A percentile compares a stretch with the other conserved stretches of the same genome.
Conservation (phyloP, 2,329 filamentous ascomycete genomes). For the Stemphylium lycopersici region DNA sequence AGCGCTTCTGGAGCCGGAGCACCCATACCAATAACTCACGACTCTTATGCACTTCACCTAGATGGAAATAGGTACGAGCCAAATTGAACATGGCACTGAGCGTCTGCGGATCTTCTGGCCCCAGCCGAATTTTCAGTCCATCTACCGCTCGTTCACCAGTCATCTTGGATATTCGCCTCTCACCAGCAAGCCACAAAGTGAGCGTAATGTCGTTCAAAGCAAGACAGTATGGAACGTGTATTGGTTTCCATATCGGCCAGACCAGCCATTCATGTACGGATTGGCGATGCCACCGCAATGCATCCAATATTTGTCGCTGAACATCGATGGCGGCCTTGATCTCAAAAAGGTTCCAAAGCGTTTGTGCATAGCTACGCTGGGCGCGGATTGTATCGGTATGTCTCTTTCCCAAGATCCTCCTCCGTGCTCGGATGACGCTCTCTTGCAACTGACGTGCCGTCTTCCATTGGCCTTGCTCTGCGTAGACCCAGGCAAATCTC, state of each 20-base stretch:
- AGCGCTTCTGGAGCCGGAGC: conserved; percentile 19
- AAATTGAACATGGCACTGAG: background rate
- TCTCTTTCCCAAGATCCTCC: background rate
- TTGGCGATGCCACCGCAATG: background rate
- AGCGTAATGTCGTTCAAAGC: conserved; percentile 25
- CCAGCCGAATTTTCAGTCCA: background rate
- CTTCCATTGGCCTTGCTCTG: conserved; percentile 1
- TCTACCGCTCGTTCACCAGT: background rate
- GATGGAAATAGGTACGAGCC: background rate
- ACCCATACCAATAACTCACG: conserved; percentile 19
- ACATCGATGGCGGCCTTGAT: background rate
- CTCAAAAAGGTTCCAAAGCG: background rate
- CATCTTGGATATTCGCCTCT: background rate
- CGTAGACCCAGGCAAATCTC: conserved; percentile 31
- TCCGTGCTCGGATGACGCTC: background rate
- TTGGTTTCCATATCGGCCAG: conserved; percentile 17
- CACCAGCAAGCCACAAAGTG: conserved; percentile 27
- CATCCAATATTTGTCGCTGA: background rate
- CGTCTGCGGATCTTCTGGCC: background rate
- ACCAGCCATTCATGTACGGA: background rate
- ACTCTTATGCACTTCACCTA: conserved; percentile 13
- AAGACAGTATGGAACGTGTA: conserved; percentile 25
- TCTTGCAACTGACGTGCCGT: background rate
- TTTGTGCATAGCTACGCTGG: background rate
- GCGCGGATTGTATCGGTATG: background rate